phyloP scores from a whole-genome alignment of 257 asterid genomes.

The Sherardia arvensis region DNA sequence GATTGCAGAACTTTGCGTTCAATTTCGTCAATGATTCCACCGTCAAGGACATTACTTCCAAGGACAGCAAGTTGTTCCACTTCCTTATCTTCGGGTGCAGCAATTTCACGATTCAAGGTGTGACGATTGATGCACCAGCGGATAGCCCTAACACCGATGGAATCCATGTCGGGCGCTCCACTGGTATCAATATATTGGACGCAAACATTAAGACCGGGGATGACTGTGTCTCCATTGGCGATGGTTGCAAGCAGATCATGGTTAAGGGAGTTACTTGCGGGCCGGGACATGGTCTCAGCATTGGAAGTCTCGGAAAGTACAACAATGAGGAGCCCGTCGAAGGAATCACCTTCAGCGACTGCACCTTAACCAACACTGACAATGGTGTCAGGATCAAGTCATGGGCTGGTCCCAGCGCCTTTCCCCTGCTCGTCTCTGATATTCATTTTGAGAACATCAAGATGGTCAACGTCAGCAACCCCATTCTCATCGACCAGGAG shows the following conservation, averaged over 20 bases:
- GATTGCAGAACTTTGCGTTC: slow-evolving; percentile 21
- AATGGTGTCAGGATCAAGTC: slow-evolving; percentile 21
- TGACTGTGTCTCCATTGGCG: slow-evolving; percentile 26
- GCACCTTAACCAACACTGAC: slow-evolving; percentile 8
- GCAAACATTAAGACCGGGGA: slow-evolving; percentile 15
- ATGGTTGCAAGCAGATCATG: slow-evolving; percentile 13
- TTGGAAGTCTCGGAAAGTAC: slow-evolving; percentile 21
- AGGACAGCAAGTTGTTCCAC: slow-evolving; percentile 14
- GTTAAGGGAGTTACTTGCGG: slow-evolving; percentile 17
- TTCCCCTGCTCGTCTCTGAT: slow-evolving; percentile 4
- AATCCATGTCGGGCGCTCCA: slow-evolving; percentile 19
- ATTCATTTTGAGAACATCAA: slow-evolving; percentile 20
- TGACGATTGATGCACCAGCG: slow-evolving; percentile 14
- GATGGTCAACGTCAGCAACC: slow-evolving; percentile 17
- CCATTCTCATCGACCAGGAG: slow-evolving; percentile 16
- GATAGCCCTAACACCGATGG: slow-evolving; percentile 24
- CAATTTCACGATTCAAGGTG: background rate
- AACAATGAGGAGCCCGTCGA: slow-evolving; percentile 11
- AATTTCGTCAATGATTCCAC: slow-evolving; percentile 2
- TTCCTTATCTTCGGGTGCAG: background rate
- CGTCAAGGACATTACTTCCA: slow-evolving; percentile 7
- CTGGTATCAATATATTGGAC: background rate
- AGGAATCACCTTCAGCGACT: slow-evolving; percentile 12
- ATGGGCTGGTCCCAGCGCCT: slow-evolving; percentile 9
- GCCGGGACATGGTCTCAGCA: slow-evolving; percentile 25